A percentile compares a stretch with the other conserved stretches of the same genome.
Evolutionary conservation across 305 asterid genomes (phyloP).

Genomic region (Andrographis paniculata): DNA sequence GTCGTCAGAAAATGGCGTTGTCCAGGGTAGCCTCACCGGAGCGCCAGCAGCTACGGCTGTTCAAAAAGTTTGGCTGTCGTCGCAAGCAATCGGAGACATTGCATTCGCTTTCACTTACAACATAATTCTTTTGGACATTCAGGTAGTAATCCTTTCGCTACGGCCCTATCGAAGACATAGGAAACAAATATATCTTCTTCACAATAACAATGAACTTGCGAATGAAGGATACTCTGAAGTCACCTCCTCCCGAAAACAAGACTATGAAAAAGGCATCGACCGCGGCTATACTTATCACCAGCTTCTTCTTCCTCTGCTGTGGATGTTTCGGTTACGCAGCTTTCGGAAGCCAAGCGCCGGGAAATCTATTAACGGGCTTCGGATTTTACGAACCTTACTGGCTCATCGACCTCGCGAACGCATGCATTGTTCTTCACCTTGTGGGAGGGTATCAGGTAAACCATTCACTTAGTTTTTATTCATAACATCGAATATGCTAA

Average conservation of each 20-base stretch:
- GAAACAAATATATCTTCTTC: background rate
- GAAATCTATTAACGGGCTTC: conserved; percentile 41
- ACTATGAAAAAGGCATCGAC: conserved; percentile 35
- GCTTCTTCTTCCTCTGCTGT: conserved; percentile 40
- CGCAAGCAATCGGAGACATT: conserved; percentile 48
- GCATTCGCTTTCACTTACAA: conserved; percentile 41
- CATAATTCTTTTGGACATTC: conserved; percentile 35
- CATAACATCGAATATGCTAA: too few species aligned
- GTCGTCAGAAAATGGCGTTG: conserved; percentile 34
- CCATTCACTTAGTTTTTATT: too few species aligned
- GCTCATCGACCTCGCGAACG: conserved; percentile 44
- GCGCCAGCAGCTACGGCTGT: conserved; percentile 18
- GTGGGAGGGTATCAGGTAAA: conserved; percentile 46
- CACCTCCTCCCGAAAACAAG: conserved; percentile 35
- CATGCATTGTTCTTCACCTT: conserved; percentile 40
- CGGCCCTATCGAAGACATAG: too few species aligned
- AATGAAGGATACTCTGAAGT: conserved; percentile 42
- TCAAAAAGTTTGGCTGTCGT: conserved; percentile 40
- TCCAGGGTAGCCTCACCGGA: conserved; percentile 31
- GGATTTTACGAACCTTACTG: conserved; percentile 48
- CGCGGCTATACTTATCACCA: conserved; percentile 26
- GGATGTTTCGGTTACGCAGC: conserved; percentile 50
- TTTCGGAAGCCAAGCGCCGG: conserved; percentile 39
- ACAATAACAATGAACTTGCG: background rate
- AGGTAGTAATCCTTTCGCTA: conserved; percentile 26